Percentiles rank a stretch among this genome's conserved stretches.
phyloP scores from a whole-genome alignment of 192 early-diverging fungal species.

The Haplosporangium gracile region DNA sequence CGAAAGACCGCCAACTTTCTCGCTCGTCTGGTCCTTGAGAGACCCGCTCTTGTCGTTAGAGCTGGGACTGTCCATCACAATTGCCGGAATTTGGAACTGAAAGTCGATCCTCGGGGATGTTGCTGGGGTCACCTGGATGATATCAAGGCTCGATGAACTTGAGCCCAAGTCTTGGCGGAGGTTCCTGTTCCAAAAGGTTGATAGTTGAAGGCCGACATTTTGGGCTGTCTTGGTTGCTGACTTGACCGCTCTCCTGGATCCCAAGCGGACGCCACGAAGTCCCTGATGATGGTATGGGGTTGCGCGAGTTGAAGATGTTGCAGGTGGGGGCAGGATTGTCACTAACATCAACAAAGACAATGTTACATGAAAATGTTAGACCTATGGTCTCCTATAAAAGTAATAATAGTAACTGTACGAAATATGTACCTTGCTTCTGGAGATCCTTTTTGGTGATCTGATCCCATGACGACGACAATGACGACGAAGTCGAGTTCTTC shows the following conservation, averaged over 20 bases:
- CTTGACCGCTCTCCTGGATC: constrained; percentile 11
- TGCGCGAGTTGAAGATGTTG: constrained; percentile 6
- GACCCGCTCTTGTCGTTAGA: background rate
- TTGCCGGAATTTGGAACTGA: constrained; percentile 24
- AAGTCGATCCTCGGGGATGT: constrained; percentile 15
- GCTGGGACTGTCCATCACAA: constrained; percentile 15
- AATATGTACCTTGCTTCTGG: constrained; percentile 30
- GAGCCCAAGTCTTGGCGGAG: constrained; percentile 13
- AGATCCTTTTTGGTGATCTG: constrained; percentile 36
- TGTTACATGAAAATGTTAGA: background rate
- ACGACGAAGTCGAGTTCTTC: constrained; percentile 20
- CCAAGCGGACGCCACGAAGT: constrained; percentile 8
- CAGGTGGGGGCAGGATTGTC: constrained; percentile 28
- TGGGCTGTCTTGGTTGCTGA: constrained; percentile 17
- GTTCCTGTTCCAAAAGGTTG: constrained; percentile 12
- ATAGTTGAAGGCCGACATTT: constrained; percentile 21
- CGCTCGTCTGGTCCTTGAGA: too few species aligned
- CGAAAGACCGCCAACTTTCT: background rate
- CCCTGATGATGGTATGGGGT: constrained; percentile 23
- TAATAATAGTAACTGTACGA: background rate
- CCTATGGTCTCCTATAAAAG: background rate
- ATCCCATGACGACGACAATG: constrained; percentile 48
- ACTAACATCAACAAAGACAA: constrained; percentile 3
- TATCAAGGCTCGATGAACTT: constrained; percentile 25
- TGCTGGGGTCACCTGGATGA: constrained; percentile 23